phyloP scores from a whole-genome alignment of 345 rosid species.

The Psidium friedrichsthalianum region DNA sequence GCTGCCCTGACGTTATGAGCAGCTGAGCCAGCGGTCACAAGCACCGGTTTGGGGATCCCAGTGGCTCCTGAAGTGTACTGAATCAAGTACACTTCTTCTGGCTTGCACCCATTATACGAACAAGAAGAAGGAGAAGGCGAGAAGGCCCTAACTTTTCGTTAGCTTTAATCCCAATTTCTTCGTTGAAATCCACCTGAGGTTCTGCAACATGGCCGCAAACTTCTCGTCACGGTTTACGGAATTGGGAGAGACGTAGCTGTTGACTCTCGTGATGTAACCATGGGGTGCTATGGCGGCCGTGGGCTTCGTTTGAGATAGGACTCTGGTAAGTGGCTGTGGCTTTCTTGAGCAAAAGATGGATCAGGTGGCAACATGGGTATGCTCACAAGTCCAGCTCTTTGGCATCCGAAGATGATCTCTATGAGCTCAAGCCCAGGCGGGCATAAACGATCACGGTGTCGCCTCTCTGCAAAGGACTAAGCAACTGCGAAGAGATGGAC shows the following conservation, averaged over 20 bases:
- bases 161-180: slow-evolving; percentile 9
- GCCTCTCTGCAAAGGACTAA: slow-evolving; percentile 15
- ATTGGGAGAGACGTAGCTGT: slow-evolving; percentile 15
- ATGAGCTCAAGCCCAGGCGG: slow-evolving; percentile 43
- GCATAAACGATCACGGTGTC: slow-evolving; percentile 35
- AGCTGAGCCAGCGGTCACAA: slow-evolving; percentile 50
- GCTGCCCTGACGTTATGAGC: slow-evolving; percentile 56
- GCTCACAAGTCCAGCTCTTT: slow-evolving; percentile 42
- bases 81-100: slow-evolving; percentile 37
- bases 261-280: slow-evolving; percentile 17
- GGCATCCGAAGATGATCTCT: slow-evolving; percentile 43
- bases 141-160: not conserved
- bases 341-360: slow-evolving; percentile 18
- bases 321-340: slow-evolving; percentile 33
- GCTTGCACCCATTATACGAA: slow-evolving; percentile 22
- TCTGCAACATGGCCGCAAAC: slow-evolving; percentile 20
- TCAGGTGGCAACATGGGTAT: slow-evolving; percentile 40
- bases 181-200: slow-evolving; percentile 31
- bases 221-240: not conserved
- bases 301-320: slow-evolving; percentile 45
- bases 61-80: slow-evolving; percentile 71
- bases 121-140: not conserved
- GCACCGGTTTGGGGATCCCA: slow-evolving; percentile 54
- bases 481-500: slow-evolving; percentile 19
- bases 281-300: slow-evolving; percentile 42